Conservation (phyloP, 2,329 filamentous ascomycete genomes). For the Colletotrichum graminicola region DNA sequence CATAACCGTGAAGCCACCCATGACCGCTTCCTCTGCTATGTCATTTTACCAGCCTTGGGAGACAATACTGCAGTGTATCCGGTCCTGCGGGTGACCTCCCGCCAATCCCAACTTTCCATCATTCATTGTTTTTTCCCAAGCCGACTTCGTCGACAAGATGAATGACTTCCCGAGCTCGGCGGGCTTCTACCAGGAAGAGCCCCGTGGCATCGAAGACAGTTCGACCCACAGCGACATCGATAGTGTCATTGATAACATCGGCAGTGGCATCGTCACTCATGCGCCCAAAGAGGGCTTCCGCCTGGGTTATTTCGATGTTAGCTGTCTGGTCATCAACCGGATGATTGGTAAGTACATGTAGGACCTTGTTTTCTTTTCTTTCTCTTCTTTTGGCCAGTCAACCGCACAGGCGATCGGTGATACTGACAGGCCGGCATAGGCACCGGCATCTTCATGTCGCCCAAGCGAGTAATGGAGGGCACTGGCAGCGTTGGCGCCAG, state of each 20-base stretch:
- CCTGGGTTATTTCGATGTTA: constrained; percentile 53
- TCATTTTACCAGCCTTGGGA: not conserved
- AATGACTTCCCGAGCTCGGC: constrained; percentile 47
- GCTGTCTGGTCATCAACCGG: constrained; percentile 52
- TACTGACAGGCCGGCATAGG: constrained; percentile 43
- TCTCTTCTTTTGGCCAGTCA: not conserved
- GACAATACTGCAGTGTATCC: not conserved
- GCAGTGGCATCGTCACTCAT: constrained; percentile 48
- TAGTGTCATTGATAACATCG: constrained; percentile 32
- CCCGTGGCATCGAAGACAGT: constrained; percentile 12
- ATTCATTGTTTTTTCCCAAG: not conserved
- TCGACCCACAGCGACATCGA: constrained; percentile 44
- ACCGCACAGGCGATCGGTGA: not conserved
- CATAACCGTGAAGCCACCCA: constrained; percentile 26
- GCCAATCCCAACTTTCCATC: not conserved
- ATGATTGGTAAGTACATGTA: constrained; percentile 51
- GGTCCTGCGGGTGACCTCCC: not conserved
- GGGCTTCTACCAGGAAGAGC: constrained; percentile 37
- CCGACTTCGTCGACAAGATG: constrained; percentile 42
- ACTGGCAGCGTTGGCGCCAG: constrained; percentile 51
- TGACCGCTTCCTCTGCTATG: constrained; percentile 12
- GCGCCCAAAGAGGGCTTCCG: constrained; percentile 52
- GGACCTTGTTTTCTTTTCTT: too few relatives aligned
- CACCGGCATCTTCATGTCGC: constrained; percentile 54
- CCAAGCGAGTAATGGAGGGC: constrained; percentile 50